phyloP scores from a whole-genome alignment of 2,329 filamentous ascomycete genomes.

The Cladosporium sp. region DNA sequence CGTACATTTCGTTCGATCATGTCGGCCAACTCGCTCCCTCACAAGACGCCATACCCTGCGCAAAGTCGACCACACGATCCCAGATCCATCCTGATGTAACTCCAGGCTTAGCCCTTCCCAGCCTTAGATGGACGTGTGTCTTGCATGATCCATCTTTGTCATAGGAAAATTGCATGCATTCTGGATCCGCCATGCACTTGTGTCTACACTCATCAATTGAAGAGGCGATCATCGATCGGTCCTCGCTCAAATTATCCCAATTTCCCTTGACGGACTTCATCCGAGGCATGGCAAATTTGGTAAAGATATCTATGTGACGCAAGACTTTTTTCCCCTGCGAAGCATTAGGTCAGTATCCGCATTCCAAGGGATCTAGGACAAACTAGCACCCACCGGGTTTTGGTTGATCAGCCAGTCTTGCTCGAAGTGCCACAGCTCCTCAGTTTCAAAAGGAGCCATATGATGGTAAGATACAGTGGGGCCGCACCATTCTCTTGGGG shows the following conservation, averaged over 20 bases:
- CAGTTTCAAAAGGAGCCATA: constrained; percentile 12
- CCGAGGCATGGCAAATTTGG: constrained; percentile 15
- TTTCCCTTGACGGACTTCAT: neutral
- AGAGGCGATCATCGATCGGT: constrained; percentile 9
- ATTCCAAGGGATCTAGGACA: neutral
- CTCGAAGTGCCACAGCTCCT: constrained; percentile 17
- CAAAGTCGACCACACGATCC: constrained; percentile 13
- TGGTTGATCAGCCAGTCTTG: constrained; percentile 9
- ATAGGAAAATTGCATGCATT: constrained; percentile 20
- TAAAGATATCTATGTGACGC: constrained; percentile 18
- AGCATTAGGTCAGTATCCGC: neutral
- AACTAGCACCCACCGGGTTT: neutral
- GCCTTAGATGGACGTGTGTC: constrained; percentile 12
- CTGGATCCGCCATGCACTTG: constrained; percentile 15
- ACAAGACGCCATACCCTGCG: neutral
- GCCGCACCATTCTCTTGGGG: constrained; percentile 15
- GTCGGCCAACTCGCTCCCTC: neutral
- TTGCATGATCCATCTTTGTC: constrained; percentile 13
- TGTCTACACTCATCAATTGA: constrained; percentile 17
- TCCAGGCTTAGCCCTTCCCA: constrained; percentile 16
- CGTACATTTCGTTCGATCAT: neutral
- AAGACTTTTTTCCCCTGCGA: constrained; percentile 17
- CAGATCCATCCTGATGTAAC: constrained; percentile 20
- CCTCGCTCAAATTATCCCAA: constrained; percentile 22
- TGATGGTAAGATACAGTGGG: constrained; percentile 20